Conservation (phyloP, 345 rosid species). For the Hibiscus mutabilis region DNA sequence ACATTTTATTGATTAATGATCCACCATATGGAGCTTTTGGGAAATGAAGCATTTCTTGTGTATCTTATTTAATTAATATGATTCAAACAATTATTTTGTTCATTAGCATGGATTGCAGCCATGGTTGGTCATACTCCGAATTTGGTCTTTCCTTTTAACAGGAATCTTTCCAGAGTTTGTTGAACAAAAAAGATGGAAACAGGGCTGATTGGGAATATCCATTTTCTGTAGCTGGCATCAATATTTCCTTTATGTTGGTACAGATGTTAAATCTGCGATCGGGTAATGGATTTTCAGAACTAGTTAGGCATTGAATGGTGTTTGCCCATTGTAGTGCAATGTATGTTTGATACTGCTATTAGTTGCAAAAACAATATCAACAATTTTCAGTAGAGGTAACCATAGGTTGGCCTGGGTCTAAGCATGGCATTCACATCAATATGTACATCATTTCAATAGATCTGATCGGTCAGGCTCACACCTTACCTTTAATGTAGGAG, state of each 20-base stretch:
- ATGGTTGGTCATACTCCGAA: constrained; percentile 3
- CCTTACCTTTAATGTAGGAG: too few species aligned
- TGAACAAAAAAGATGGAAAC: constrained; percentile 76
- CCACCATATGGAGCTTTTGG: background rate
- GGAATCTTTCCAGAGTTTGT: constrained; percentile 73
- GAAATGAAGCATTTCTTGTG: background rate
- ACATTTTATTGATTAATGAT: background rate
- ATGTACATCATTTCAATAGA: too few species aligned
- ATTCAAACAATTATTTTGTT: background rate
- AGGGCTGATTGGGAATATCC: constrained; percentile 99
- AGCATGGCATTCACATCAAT: background rate
- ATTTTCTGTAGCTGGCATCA: constrained; percentile 92
- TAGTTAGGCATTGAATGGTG: background rate
- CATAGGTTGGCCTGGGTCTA: background rate
- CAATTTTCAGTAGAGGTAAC: background rate
- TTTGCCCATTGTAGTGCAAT: background rate
- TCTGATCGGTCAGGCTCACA: too few species aligned
- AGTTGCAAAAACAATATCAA: background rate
- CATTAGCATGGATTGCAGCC: background rate
- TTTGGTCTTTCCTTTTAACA: constrained; percentile 19
- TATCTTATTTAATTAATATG: background rate
- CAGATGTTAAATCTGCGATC: constrained; percentile 86
- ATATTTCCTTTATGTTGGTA: constrained; percentile 79
- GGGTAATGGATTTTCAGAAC: constrained; percentile 36
- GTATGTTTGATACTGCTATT: background rate